Base-by-base conservation (phyloP, 1,139 yeast species). In the Debaryomycetaceae sp. region DNA sequence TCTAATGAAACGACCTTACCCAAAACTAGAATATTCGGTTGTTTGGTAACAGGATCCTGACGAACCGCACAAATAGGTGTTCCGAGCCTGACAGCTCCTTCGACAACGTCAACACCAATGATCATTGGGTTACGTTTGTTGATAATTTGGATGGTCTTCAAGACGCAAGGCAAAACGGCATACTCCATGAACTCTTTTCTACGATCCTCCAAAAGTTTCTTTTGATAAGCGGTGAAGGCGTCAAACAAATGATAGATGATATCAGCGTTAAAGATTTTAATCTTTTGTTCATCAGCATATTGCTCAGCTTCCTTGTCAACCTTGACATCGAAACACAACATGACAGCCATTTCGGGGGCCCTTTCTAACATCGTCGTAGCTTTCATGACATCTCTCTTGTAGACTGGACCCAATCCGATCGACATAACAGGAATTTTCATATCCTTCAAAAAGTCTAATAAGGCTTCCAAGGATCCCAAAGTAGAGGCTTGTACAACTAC, bases 351-450 rank as follows among this genome's bases (percentile, higher is more conserved):
- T 66, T 93, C 98, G 48, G 95, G 95, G 9, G 97, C 97, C 68
- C 85, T 90, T 53, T 95, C 99, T 65, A 93, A 77, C 99, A 93
- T 93, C 1, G 99, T 84, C 24, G 91, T 79, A 9, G 98, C 97
- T 65, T 91, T 88, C 96, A 93, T 93, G 44, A 93, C 96, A 75
- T 93, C 99, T 72, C 97, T 86, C 75, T 91, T 93, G 76, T 71
- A 93, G 34, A 93, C 99, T 46, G 99, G 99, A 57, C 99, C 99
- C 63, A 95, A 80, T 47, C 97, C 96, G 64, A 93, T 91, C 37
- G 97, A 87, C 96, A 91, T 90, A 42, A 93, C 99, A 31, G 99
- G 99, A 66, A 95, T 93, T 78, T 93, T 93, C 97, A 90, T 89
- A 59, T 88, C 96, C 72, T 91, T 91, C 68, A 93, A 80, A 88